A percentile compares a stretch with the other conserved stretches of the same genome.
These are phyloP conservation scores for Geum urbanum DNA, from an alignment of 306 rosid genomes.

Conservation along the genomic window DNA sequence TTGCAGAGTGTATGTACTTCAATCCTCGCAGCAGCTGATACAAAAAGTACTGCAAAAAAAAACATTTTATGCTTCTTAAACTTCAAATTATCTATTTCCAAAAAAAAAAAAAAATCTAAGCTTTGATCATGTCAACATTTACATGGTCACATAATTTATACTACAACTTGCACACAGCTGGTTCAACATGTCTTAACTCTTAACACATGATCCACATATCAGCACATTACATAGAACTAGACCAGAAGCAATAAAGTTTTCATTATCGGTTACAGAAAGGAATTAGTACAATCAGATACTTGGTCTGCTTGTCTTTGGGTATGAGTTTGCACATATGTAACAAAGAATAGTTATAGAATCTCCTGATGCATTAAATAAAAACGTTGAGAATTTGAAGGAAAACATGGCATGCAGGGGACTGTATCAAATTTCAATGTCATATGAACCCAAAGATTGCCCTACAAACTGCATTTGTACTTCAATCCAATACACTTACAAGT, in stretches of 20 bases:
- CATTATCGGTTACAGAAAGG: background rate
- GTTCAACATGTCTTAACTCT: background rate
- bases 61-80: conserved; percentile 16
- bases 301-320: background rate
- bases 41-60: conserved; percentile 47
- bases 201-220: background rate
- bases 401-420: background rate
- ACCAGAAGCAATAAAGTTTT: background rate
- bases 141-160: background rate
- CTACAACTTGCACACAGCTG: background rate
- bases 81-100: background rate
- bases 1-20: conserved; percentile 71
- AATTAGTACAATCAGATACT: background rate
- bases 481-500: background rate
- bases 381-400: background rate
- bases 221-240: background rate
- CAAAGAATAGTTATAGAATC: background rate
- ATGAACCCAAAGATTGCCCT: background rate
- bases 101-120: no score
- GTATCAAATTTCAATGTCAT: background rate
- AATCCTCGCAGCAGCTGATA: conserved; percentile 63
- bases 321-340: background rate
- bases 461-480: background rate
- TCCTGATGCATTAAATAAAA: background rate
- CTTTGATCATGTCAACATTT: background rate